phyloP scores from a whole-genome alignment of 192 early-diverging fungal genomes.

The Rhizophlyctis rosea region DNA sequence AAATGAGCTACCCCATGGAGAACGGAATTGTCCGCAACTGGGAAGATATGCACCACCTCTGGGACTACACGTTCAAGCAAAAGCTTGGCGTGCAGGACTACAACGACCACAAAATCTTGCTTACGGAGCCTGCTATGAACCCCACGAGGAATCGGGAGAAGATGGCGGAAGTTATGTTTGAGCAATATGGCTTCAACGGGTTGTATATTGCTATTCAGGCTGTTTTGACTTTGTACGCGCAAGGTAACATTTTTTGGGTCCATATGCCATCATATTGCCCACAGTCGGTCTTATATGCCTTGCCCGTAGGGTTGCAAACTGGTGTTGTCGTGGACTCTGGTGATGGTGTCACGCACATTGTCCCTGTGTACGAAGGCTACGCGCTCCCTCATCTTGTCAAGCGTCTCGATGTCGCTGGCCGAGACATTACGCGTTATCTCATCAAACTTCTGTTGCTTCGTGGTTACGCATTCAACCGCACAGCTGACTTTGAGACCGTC shows the following conservation, averaged over 20 bases:
- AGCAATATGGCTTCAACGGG: slow-evolving; percentile 91
- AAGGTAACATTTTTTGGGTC: slow-evolving; percentile 59
- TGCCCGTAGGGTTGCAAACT: slow-evolving; percentile 69
- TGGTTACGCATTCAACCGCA: slow-evolving; percentile 96
- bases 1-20: slow-evolving; percentile 98
- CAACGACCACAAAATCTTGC: slow-evolving; percentile 83
- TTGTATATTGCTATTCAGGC: slow-evolving; percentile 96
- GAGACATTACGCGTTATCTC: slow-evolving; percentile 93
- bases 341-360: slow-evolving; percentile 98
- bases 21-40: slow-evolving; percentile 97
- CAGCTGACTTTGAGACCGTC: slow-evolving; percentile 97
- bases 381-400: slow-evolving; percentile 84
- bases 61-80: slow-evolving; percentile 97
- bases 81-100: slow-evolving; percentile 83
- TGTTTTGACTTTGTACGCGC: slow-evolving; percentile 95
- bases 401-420: slow-evolving; percentile 93
- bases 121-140: slow-evolving; percentile 97
- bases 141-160: slow-evolving; percentile 85
- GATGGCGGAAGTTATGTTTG: slow-evolving; percentile 96
- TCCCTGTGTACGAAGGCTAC: slow-evolving; percentile 96
- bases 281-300: too few species aligned
- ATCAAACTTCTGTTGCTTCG: slow-evolving; percentile 92
- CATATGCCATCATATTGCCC: background rate
- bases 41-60: slow-evolving; percentile 92
- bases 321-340: slow-evolving; percentile 99